A percentile compares a stretch with the other conserved stretches of the same genome.
Conservation (phyloP, 441 rosid species). For the Theobroma grandiflorum region DNA sequence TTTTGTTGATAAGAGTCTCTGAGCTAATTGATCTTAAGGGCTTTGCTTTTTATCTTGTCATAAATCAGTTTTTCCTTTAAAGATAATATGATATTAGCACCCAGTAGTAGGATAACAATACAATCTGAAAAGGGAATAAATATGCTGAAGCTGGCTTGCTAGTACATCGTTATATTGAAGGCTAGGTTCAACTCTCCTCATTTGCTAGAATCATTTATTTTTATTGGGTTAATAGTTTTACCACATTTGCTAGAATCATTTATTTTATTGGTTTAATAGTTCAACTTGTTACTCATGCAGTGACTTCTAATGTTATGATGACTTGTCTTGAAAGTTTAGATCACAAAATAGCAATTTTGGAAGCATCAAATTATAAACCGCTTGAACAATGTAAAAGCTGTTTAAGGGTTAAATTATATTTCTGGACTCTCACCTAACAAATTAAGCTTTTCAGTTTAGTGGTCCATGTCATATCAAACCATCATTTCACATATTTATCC, state of each 20-base stretch:
- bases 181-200: not conserved
- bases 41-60: not conserved
- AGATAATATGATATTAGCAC: not conserved
- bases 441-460: not conserved
- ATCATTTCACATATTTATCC: not conserved
- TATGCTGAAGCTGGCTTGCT: not conserved
- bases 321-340: not conserved
- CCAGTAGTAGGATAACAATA: not conserved
- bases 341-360: not conserved
- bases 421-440: not conserved
- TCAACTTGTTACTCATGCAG: not conserved
- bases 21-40: not conserved
- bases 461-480: not conserved
- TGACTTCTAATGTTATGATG: not conserved
- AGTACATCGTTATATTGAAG: not conserved
- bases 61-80: not conserved
- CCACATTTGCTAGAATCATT: not conserved
- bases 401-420: not conserved
- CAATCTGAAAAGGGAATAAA: not conserved
- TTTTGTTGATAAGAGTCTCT: too few species aligned
- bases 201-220: too few species aligned
- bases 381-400: not conserved
- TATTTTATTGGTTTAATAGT: not conserved
- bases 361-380: not conserved
- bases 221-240: not conserved